Conservation (phyloP, 2,329 filamentous ascomycete species). For the Fusarium illudens region DNA sequence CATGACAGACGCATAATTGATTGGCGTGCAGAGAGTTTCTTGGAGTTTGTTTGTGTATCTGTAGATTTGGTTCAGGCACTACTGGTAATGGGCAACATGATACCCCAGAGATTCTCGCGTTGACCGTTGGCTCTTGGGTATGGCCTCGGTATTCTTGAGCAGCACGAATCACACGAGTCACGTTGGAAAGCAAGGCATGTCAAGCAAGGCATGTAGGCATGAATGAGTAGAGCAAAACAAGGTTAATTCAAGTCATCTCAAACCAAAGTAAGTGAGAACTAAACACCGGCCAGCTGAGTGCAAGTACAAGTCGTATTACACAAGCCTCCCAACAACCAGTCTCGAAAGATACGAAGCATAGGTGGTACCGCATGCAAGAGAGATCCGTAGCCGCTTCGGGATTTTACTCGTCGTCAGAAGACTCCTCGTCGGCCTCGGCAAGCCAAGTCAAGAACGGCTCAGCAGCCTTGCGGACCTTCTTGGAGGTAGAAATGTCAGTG, state of each 20-base stretch:
- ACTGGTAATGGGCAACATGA: conserved; percentile 22
- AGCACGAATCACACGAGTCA: background rate
- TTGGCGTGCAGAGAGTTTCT: background rate
- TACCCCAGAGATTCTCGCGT: conserved; percentile 20
- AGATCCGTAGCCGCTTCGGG: background rate
- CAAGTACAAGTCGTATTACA: conserved; percentile 10
- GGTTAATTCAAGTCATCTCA: conserved; percentile 25
- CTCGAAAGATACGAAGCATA: background rate
- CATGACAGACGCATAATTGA: conserved; percentile 29
- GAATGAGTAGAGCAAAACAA: background rate
- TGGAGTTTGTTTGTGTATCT: conserved; percentile 6
- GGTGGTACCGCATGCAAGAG: conserved; percentile 2
- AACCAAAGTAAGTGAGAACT: conserved; percentile 27
- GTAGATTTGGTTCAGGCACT: conserved; percentile 10
- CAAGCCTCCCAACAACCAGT: background rate
- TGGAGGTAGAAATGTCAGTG: conserved; percentile 85
- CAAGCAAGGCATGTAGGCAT: background rate
- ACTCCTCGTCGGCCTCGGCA: conserved; percentile 78
- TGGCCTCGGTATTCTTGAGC: background rate
- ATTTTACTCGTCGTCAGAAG: conserved; percentile 63
- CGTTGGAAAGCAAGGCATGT: background rate
- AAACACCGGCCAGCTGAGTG: conserved; percentile 5
- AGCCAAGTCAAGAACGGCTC: conserved; percentile 96
- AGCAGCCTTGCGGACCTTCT: conserved; percentile 94
- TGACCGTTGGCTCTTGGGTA: background rate